These are phyloP conservation scores for Asclepias syriaca DNA, from an alignment of 257 asterid genomes.

Conservation along the genomic window DNA sequence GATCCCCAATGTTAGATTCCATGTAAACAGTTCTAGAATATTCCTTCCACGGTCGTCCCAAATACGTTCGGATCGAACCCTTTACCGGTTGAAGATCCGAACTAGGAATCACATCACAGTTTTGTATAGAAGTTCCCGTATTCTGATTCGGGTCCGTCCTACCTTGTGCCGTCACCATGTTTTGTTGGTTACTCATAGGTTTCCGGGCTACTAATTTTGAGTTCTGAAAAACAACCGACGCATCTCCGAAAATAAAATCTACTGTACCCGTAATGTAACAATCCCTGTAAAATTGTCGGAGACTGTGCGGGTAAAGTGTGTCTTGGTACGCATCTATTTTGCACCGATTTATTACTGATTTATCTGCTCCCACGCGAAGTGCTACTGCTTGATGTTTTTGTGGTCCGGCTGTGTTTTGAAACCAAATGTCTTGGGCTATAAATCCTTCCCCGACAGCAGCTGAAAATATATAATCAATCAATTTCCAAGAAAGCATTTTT, in stretches of 20 bases:
- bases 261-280: slow-evolving; percentile 49
- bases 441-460: slow-evolving; percentile 52
- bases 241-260: slow-evolving; percentile 57
- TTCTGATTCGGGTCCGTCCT: slow-evolving; percentile 31
- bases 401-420: slow-evolving; percentile 54
- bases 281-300: slow-evolving; percentile 53
- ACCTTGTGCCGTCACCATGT: slow-evolving; percentile 55
- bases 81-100: slow-evolving; percentile 19
- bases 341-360: slow-evolving; percentile 41
- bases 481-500: too few species aligned
- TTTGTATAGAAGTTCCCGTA: slow-evolving; percentile 43
- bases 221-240: slow-evolving; percentile 39
- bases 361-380: slow-evolving; percentile 44
- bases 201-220: slow-evolving; percentile 31
- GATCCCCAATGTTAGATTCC: slow-evolving; percentile 20
- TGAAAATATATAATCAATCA: slow-evolving; percentile 5
- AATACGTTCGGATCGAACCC: slow-evolving; percentile 5
- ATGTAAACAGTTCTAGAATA: slow-evolving; percentile 21
- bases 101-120: slow-evolving; percentile 16
- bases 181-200: slow-evolving; percentile 32
- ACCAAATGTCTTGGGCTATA: slow-evolving; percentile 47
- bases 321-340: slow-evolving; percentile 43
- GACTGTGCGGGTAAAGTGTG: slow-evolving; percentile 42
- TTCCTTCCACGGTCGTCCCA: slow-evolving; percentile 32
- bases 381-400: slow-evolving; percentile 57